These are phyloP conservation scores for Colletotrichum sp. DNA, from an alignment of 2,329 filamentous ascomycete species.

Conservation along the genomic window DNA sequence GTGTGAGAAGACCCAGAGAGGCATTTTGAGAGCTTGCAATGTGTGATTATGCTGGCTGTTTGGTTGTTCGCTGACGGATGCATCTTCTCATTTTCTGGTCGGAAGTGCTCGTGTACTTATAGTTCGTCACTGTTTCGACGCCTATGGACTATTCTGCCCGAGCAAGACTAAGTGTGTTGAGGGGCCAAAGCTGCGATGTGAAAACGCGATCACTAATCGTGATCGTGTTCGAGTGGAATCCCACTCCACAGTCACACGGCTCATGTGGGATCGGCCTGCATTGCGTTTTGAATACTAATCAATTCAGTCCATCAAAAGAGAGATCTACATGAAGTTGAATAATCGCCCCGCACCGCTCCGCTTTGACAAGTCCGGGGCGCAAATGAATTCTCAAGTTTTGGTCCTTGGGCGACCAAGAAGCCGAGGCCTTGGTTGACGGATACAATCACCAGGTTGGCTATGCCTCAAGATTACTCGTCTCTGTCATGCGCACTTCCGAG, in stretches of 20 bases:
- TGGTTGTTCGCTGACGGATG: not conserved
- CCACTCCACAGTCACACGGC: not conserved
- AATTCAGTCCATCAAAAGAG: not conserved
- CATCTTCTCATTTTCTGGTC: not conserved
- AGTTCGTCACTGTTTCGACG: not conserved
- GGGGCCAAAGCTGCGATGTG: not conserved
- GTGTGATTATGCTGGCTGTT: not conserved
- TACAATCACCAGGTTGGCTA: not conserved
- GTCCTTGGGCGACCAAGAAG: not conserved
- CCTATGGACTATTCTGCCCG: not conserved
- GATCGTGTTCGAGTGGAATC: not conserved
- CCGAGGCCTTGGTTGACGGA: not conserved
- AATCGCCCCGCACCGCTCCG: not conserved
- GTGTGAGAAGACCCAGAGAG: not conserved
- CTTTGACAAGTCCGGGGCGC: not conserved
- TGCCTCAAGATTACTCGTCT: not conserved
- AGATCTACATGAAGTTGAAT: not conserved
- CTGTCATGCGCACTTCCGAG: not conserved
- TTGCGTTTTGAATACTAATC: not conserved
- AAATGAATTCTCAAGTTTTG: not conserved
- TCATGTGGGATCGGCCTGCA: not conserved
- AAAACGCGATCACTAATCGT: not conserved
- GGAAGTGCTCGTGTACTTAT: not conserved
- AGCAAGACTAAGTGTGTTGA: not conserved
- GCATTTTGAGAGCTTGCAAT: not conserved